Evolutionary conservation across 805 yeast species (phyloP).

Genomic region (Priceomyces medius): DNA sequence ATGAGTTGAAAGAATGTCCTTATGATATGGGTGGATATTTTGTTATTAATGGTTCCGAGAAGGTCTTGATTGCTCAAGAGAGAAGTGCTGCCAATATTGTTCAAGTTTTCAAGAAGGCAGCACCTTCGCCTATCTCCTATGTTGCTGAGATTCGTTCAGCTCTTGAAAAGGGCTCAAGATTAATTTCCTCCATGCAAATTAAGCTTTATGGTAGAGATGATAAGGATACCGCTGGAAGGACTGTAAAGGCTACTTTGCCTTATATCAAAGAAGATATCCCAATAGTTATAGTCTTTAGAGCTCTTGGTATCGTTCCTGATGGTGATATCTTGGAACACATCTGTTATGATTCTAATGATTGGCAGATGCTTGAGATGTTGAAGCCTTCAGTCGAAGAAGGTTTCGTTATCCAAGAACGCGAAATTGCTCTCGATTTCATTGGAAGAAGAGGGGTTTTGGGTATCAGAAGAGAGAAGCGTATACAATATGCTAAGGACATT

Average conservation of each 20-base stretch:
- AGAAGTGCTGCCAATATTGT: conserved; percentile 98
- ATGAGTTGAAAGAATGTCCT: conserved; percentile 96
- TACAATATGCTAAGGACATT: conserved; percentile 95
- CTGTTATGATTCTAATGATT: conserved; percentile 95
- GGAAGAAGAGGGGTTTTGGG: conserved; percentile 98
- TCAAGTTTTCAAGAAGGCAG: conserved; percentile 96
- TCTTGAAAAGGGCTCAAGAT: conserved; percentile 93
- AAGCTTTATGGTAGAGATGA: conserved; percentile 84
- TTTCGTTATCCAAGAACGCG: conserved; percentile 95
- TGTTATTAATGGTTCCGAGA: conserved; percentile 97
- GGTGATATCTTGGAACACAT: conserved; percentile 98
- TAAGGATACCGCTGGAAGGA: conserved; percentile 65
- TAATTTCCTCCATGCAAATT: conserved; percentile 91
- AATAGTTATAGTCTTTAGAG: conserved; percentile 94
- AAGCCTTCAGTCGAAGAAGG: conserved; percentile 99
- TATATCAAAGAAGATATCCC: conserved; percentile 97
- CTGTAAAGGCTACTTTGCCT: conserved; percentile 94
- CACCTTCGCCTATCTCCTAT: conserved; percentile 94
- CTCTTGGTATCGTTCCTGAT: conserved; percentile 97
- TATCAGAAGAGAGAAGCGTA: conserved; percentile 95
- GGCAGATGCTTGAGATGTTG: conserved; percentile 99
- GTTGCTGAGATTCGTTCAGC: conserved; percentile 97
- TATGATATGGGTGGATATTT: conserved; percentile 99
- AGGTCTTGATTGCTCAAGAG: conserved; percentile 97
- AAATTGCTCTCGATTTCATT: conserved; percentile 94